Evolutionary conservation across 768 basidiomycete genomes (phyloP).

Genomic region (Albatrellus ellisii): DNA sequence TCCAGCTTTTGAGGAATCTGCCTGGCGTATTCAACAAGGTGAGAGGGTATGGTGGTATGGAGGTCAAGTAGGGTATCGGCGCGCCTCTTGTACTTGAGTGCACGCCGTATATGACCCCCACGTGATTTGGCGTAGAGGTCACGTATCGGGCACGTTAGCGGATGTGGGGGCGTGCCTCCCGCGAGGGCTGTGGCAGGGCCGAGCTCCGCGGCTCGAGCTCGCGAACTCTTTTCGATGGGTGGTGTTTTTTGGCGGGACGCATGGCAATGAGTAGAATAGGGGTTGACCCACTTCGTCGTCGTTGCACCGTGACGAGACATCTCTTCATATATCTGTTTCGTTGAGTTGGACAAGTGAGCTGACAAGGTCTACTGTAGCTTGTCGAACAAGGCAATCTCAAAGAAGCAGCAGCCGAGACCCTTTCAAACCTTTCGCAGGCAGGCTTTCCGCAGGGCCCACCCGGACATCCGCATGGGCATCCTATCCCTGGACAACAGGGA

Average conservation of each 20-base stretch:
- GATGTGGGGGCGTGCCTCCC: too few relatives aligned
- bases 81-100: not conserved
- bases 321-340: not conserved
- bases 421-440: conserved; percentile 18
- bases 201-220: not conserved
- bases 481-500: too few relatives aligned
- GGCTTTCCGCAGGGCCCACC: conserved; percentile 6
- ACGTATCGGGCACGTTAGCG: conserved; percentile 15
- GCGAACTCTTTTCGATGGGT: too few relatives aligned
- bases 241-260: not conserved
- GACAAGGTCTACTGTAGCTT: conserved; percentile 6
- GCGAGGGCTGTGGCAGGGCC: conserved; percentile 8
- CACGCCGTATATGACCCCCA: too few relatives aligned
- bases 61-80: too few relatives aligned
- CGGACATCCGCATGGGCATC: not conserved
- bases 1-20: not conserved
- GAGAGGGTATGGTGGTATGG: too few relatives aligned
- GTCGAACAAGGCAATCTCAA: conserved; percentile 15
- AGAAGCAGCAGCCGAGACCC: conserved; percentile 19
- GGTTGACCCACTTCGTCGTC: too few relatives aligned
- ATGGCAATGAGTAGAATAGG: not conserved
- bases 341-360: too few relatives aligned
- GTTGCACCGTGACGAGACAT: not conserved
- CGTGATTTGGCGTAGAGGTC: conserved; percentile 12
- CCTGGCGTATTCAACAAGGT: not conserved